Evolutionary conservation across 176 grass and related monocot species (phyloP), one percentile per base, ranked within the genome.

Genomic region (Carex scoparia): DNA sequence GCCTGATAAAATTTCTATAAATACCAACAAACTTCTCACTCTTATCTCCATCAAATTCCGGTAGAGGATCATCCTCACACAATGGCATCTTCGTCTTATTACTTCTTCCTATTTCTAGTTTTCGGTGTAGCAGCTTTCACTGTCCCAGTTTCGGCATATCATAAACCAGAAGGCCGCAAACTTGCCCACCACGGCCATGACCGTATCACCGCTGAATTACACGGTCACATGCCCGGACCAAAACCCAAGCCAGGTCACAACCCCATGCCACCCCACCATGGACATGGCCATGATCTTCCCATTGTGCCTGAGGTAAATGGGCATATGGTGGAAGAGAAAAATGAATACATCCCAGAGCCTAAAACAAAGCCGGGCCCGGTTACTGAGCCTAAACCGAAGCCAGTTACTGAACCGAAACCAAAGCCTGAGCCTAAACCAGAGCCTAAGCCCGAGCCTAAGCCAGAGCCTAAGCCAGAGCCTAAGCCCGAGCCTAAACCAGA

Each of bases 41-140:
- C 7, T 35, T 19, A 40, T 84, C 32, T 35, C n/a, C 32, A 55
- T 49, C 49, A 40, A 68, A 57, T 49, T 10, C 54, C 57, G 8
- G 12, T 69, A 11, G 81, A 32, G 5, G 1, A 27, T 27, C 65
- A 73, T 38, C 58, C 13, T 27, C 42, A 10, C 46, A 84, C 65
- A 76, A 85, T 85, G 83, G n/a, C 55, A 5, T 76, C 66, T 77
- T 61, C 56, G 3, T 4, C 57, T 76, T 85, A 15, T 49, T 16
- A 23, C 53, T 76, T 72, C 31, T 76, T 85, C 10, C 14, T 85
- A 59, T 49, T 51, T 63, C 18, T 74, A 48, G 10, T 77, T 35
- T 31, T 73, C 18, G 4, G 83, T 14, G 14, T 64, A 18, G 44
- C 44, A 3, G 11, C 54, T 77, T 51, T 16, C 14, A 42, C 66